Conservation (phyloP, 306 rosid species). For the Dalbergia oliveri region DNA sequence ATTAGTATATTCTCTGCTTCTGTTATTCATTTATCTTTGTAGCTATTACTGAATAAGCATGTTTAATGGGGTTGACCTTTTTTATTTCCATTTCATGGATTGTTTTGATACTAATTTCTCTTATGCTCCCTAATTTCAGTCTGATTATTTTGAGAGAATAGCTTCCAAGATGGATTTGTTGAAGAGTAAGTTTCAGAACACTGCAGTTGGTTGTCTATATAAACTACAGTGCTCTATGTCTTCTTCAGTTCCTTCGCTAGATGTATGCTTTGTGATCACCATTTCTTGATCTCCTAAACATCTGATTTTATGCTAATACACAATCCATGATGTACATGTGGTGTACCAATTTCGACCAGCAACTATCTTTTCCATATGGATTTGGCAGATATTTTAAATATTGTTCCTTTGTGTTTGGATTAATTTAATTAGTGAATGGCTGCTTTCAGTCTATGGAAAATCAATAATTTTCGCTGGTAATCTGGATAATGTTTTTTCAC, state of each 20-base stretch:
- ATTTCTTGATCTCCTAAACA: too few relatives aligned
- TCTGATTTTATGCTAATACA: neutral
- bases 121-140: neutral
- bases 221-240: neutral
- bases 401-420: neutral
- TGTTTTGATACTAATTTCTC: neutral
- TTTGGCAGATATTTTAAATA: neutral
- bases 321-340: neutral
- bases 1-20: too few relatives aligned
- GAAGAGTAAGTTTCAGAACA: neutral
- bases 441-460: neutral
- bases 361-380: neutral
- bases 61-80: neutral
- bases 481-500: neutral
- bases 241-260: too few relatives aligned
- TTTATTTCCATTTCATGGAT: neutral
- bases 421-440: neutral
- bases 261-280: too few relatives aligned
- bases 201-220: too few relatives aligned
- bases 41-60: neutral
- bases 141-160: neutral
- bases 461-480: neutral
- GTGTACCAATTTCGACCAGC: neutral
- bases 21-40: too few relatives aligned
- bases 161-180: neutral